phyloP scores from a whole-genome alignment of 768 basidiomycete genomes.

The Pleurotus giganteus region DNA sequence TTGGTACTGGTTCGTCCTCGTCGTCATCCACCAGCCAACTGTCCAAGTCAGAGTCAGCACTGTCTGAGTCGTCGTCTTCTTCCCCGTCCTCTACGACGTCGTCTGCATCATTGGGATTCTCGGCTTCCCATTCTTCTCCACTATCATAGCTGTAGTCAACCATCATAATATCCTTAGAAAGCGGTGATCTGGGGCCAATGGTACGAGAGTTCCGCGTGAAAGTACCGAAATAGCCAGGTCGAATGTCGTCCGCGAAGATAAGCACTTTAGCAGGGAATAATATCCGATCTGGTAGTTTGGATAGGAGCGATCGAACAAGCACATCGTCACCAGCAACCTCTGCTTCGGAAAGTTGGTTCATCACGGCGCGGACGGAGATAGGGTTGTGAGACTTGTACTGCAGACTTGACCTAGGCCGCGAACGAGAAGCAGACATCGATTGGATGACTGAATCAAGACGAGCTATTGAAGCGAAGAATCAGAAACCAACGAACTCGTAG shows the following conservation, averaged over 20 bases:
- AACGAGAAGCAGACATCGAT: slow-evolving; percentile 28
- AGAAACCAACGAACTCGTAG: neutral
- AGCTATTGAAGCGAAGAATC: slow-evolving; percentile 24
- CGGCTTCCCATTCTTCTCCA: slow-evolving; percentile 95
- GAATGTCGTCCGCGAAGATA: slow-evolving; percentile 77
- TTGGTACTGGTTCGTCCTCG: slow-evolving; percentile 62
- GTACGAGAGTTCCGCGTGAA: slow-evolving; percentile 81
- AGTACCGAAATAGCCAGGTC: slow-evolving; percentile 94
- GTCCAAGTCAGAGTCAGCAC: slow-evolving; percentile 73
- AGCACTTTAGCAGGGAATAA: slow-evolving; percentile 76
- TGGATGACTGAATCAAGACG: slow-evolving; percentile 37
- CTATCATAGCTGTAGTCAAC: slow-evolving; percentile 94
- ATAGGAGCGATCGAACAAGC: slow-evolving; percentile 63
- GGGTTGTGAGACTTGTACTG: slow-evolving; percentile 36
- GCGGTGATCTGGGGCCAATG: slow-evolving; percentile 83
- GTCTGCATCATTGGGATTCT: slow-evolving; percentile 76
- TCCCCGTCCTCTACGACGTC: slow-evolving; percentile 72
- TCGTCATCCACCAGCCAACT: slow-evolving; percentile 80
- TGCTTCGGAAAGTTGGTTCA: slow-evolving; percentile 71
- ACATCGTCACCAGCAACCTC: slow-evolving; percentile 72
- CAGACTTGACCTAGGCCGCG: slow-evolving; percentile 15
- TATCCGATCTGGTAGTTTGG: slow-evolving; percentile 57
- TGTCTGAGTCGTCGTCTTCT: slow-evolving; percentile 55
- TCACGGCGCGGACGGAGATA: slow-evolving; percentile 41
- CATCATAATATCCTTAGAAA: slow-evolving; percentile 70